Base-by-base conservation (phyloP, 345 rosid species). In the Citrus glauca region DNA sequence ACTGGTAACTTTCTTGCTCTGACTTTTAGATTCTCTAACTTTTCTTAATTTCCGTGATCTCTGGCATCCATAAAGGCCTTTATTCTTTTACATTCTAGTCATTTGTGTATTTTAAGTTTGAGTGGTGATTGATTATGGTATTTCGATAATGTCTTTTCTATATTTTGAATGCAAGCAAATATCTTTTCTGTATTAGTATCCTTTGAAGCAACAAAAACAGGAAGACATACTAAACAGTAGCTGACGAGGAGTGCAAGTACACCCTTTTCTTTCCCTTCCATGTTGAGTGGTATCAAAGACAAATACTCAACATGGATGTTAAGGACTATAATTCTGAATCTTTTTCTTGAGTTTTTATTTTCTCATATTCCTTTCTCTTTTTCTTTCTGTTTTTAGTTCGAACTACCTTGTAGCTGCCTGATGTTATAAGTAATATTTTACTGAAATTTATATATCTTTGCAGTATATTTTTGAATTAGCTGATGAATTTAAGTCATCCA, bases 1-100 rank as follows among this genome's bases (percentile, higher is more conserved):
- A 97, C 99, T 27, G 99, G 99, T 97, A 6, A 55, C 74, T 57
- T 75, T 71, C 48, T 42, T 32, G 25, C 78, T 81, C 62, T 9
- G 45, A 4, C 42, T 68, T n/a, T 69, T 53, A 24, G 32, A 28
- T 37, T 72, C 63, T 63, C 35, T 27, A 59, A 40, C 30, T 53
- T 69, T 17, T 30, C 72, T 33, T 72, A 22, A 48, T 40, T 79
- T 62, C 55, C 2, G 42, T 38, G 69, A 50, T 33, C 22, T 62
- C 72, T 69, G 56, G 74, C 9, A 25, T 72, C 59, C 68, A 66
- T 56, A 35, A 14, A 9, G 53, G 53, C 64, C 22, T 81, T 11
- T 2, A 33, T 16, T 76, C 17, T 76, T 56, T 72, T 45, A 32
- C n/a, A 24, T 75, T 38, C 16, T 62, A 48, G 27, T 27, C 27